These are phyloP conservation scores for Eremomyces bilateralis DNA, from an alignment of 495 filamentous ascomycete species.

Conservation along the genomic window DNA sequence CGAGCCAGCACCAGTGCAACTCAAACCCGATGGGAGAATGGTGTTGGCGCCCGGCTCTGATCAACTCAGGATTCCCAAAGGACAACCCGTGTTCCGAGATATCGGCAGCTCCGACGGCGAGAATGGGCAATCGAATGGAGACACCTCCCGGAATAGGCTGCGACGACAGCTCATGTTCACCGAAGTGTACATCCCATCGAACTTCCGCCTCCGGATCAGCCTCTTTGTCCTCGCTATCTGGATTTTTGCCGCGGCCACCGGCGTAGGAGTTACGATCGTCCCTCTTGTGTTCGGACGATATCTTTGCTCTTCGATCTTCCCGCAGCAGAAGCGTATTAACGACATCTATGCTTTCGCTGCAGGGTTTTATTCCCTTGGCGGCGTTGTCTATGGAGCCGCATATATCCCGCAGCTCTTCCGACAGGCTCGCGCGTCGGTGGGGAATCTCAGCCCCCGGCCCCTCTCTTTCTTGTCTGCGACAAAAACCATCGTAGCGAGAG, in stretches of 20 bases:
- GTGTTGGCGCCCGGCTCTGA: slow-evolving; percentile 82
- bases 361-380: slow-evolving; percentile 59
- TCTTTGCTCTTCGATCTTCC: slow-evolving; percentile 30
- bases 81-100: slow-evolving; percentile 54
- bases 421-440: slow-evolving; percentile 14
- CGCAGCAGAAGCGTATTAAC: slow-evolving; percentile 49
- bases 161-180: too few relatives aligned
- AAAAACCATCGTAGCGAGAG: slow-evolving; percentile 11
- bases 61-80: slow-evolving; percentile 82
- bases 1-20: neutral
- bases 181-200: slow-evolving; percentile 84
- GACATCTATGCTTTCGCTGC: slow-evolving; percentile 92
- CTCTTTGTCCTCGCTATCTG: slow-evolving; percentile 79
- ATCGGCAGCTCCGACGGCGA: too few relatives aligned
- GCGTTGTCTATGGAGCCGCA: slow-evolving; percentile 27
- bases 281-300: slow-evolving; percentile 64
- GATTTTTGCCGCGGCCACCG: slow-evolving; percentile 82
- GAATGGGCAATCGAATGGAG: slow-evolving; percentile 40
- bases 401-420: slow-evolving; percentile 20
- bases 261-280: slow-evolving; percentile 65
- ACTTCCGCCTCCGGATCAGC: slow-evolving; percentile 58
- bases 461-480: slow-evolving; percentile 1
- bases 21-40: slow-evolving; percentile 42
- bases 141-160: slow-evolving; percentile 45
- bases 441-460: slow-evolving; percentile 5